Evolutionary conservation across 495 filamentous ascomycete genomes (phyloP).

Genomic region (Penicillium flavigenum): DNA sequence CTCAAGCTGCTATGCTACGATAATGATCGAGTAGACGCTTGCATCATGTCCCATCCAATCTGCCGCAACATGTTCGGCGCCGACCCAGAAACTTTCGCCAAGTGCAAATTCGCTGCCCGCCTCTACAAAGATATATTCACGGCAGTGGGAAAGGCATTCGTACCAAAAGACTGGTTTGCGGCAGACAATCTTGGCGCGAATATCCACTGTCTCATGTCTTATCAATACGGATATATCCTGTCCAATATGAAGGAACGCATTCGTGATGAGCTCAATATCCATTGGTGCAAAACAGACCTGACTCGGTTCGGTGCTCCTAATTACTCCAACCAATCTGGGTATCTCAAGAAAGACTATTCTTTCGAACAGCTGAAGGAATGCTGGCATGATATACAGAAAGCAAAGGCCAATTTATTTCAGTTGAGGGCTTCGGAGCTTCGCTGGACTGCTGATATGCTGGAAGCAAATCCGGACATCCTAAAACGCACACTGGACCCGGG

Average conservation of each 20-base stretch:
- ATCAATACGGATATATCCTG: neutral
- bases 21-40: constrained; percentile 1
- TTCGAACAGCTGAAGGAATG: constrained; percentile 14
- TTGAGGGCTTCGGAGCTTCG: constrained; percentile 13
- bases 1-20: constrained; percentile 17
- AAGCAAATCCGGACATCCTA: constrained; percentile 26
- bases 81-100: constrained; percentile 6
- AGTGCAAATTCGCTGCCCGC: neutral
- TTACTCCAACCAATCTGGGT: neutral
- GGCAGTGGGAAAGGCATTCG: neutral
- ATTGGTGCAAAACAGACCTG: neutral
- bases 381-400: constrained; percentile 9
- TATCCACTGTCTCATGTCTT: neutral
- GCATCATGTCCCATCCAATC: constrained; percentile 14
- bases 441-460: constrained; percentile 16
- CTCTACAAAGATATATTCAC: neutral
- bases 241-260: neutral
- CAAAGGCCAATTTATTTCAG: constrained; percentile 8
- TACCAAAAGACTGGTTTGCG: too few species aligned
- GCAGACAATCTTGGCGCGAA: neutral
- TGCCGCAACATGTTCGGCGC: constrained; percentile 6
- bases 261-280: neutral
- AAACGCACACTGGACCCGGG: constrained; percentile 25
- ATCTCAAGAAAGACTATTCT: neutral
- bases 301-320: constrained; percentile 2